A percentile compares a stretch with the other conserved stretches of the same genome.
phyloP scores from a whole-genome alignment of 78 protist genomes.

The Protostelium mycophagum region DNA sequence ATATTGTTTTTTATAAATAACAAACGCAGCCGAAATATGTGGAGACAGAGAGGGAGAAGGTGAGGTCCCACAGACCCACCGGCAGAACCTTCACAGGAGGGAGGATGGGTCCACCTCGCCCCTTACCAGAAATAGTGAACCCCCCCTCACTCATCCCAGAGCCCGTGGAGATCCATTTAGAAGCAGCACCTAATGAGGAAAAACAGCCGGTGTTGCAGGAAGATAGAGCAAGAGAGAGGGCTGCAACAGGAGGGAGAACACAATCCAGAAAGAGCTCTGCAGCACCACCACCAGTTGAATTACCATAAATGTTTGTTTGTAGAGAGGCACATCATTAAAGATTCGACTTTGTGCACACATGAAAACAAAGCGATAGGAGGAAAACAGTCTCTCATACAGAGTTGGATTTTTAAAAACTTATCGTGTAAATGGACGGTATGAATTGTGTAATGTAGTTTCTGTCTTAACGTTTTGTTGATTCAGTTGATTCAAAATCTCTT shows the following conservation, averaged over 20 bases:
- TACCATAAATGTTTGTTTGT: not conserved
- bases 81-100: not conserved
- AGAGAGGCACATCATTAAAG: too few species aligned
- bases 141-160: not conserved
- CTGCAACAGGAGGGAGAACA: not conserved
- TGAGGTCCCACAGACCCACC: not conserved
- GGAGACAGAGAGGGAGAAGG: not conserved
- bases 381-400: too few species aligned
- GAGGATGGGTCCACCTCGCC: not conserved
- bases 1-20: too few species aligned
- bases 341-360: too few species aligned
- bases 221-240: not conserved
- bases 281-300: not conserved
- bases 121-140: not conserved
- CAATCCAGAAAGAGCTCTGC: not conserved
- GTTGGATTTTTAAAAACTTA: too few species aligned
- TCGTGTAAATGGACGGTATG: too few species aligned
- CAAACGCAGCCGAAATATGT: not conserved
- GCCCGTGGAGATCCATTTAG: not conserved
- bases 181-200: not conserved
- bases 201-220: not conserved
- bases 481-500: too few species aligned
- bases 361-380: too few species aligned
- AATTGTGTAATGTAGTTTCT: too few species aligned
- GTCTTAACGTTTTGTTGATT: too few species aligned